Percentiles rank a stretch among this genome's conserved stretches.
Conservation (phyloP, 352 stramenopile species). For the Phytophthora crassamura region DNA sequence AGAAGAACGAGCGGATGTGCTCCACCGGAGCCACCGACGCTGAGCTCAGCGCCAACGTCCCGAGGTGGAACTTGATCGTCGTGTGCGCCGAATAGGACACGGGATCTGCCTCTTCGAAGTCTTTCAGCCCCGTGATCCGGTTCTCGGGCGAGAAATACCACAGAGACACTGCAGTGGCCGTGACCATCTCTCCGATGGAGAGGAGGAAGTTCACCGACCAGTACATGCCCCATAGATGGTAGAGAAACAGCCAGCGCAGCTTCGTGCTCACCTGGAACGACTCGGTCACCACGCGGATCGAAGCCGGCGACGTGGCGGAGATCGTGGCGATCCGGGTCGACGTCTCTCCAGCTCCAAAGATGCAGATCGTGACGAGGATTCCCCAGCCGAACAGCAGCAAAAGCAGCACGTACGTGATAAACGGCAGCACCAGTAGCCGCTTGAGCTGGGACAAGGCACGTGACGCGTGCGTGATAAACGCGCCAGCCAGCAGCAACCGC, state of each 20-base stretch:
- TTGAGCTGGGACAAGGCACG: slow-evolving; percentile 71
- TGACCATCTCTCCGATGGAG: slow-evolving; percentile 78
- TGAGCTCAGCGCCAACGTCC: slow-evolving; percentile 74
- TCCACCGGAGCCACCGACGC: slow-evolving; percentile 65
- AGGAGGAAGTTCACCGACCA: slow-evolving; percentile 78
- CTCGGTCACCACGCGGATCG: slow-evolving; percentile 68
- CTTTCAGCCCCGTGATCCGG: slow-evolving; percentile 60
- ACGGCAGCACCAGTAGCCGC: slow-evolving; percentile 70
- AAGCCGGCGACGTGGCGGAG: slow-evolving; percentile 45
- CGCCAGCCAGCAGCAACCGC: slow-evolving; percentile 66
- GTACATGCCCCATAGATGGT: slow-evolving; percentile 82
- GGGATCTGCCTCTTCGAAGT: slow-evolving; percentile 58
- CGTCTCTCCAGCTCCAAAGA: slow-evolving; percentile 75
- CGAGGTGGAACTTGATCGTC: slow-evolving; percentile 75
- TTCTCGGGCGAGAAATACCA: slow-evolving; percentile 85
- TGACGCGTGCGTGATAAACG: slow-evolving; percentile 83
- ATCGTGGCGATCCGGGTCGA: slow-evolving; percentile 69
- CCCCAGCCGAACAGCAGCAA: slow-evolving; percentile 77
- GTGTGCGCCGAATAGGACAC: slow-evolving; percentile 72
- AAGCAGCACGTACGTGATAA: slow-evolving; percentile 70
- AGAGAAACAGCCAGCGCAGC: slow-evolving; percentile 82
- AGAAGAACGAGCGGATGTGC: slow-evolving; percentile 76
- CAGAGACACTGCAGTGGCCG: slow-evolving; percentile 67
- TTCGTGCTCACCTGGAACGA: slow-evolving; percentile 70
- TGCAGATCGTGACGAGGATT: slow-evolving; percentile 74